Conservation (phyloP, 805 yeast genomes). For the Lipomyces oligophaga region DNA sequence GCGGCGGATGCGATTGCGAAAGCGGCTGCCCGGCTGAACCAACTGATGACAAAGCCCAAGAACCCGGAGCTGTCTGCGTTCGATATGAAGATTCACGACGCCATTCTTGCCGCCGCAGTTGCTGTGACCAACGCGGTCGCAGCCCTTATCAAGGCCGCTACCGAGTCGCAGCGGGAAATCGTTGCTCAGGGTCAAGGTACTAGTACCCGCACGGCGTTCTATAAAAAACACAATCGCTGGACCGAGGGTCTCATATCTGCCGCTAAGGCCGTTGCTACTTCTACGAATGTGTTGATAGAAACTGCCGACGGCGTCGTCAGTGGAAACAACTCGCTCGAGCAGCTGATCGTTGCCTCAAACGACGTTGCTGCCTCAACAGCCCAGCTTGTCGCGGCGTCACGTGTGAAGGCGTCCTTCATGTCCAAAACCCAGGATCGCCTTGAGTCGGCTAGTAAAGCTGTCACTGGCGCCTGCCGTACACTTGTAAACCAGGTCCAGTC, state of each 20-base stretch:
- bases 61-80: conserved; percentile 53
- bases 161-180: conserved; percentile 77
- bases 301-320: conserved; percentile 83
- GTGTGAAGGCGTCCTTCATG: conserved; percentile 74
- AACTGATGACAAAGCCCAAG: conserved; percentile 47
- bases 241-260: conserved; percentile 91
- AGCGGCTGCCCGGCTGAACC: conserved; percentile 59
- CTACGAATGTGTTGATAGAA: conserved; percentile 74
- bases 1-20: conserved; percentile 67
- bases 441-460: conserved; percentile 65
- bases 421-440: conserved; percentile 72
- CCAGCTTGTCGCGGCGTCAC: conserved; percentile 84
- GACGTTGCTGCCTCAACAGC: conserved; percentile 92
- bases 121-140: conserved; percentile 78
- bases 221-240: conserved; percentile 86
- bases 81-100: conserved; percentile 68
- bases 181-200: conserved; percentile 66
- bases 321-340: conserved; percentile 65
- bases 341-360: conserved; percentile 82
- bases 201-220: conserved; percentile 65
- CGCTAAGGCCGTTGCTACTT: conserved; percentile 76
- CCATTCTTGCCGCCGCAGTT: conserved; percentile 71
- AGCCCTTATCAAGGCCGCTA: conserved; percentile 66
- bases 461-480: conserved; percentile 69
- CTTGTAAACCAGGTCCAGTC: conserved; percentile 68